A percentile compares a stretch with the other conserved stretches of the same genome.
Conservation (phyloP, 75 land plant genomes). For the Picea glauca region DNA sequence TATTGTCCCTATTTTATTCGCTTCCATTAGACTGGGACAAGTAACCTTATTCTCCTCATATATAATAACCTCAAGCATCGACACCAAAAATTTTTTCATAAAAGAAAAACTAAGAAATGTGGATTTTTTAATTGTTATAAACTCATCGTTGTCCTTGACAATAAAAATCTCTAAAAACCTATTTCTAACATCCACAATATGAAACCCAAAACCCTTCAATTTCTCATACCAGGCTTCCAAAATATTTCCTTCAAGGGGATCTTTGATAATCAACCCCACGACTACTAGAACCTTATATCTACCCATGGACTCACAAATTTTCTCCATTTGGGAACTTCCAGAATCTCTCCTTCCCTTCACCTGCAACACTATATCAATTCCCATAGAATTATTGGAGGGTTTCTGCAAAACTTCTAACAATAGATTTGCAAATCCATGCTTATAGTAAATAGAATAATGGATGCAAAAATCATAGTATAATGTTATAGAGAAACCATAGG, state of each 20-base stretch:
- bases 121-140: slow-evolving; percentile 72
- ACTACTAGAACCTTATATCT: slow-evolving; percentile 16
- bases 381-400: slow-evolving; percentile 55
- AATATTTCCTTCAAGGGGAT: slow-evolving; percentile 71
- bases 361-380: slow-evolving; percentile 72
- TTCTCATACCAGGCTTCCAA: slow-evolving; percentile 73
- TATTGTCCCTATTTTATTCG: slow-evolving; percentile 71
- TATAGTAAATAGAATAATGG: too few species aligned
- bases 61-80: slow-evolving; percentile 82
- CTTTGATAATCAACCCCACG: slow-evolving; percentile 60
- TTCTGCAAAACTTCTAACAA: slow-evolving; percentile 66
- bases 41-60: slow-evolving; percentile 90
- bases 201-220: slow-evolving; percentile 31
- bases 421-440: too few species aligned
- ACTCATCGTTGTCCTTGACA: slow-evolving; percentile 73
- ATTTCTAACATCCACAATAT: slow-evolving; percentile 57
- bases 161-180: slow-evolving; percentile 89
- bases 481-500: too few species aligned
- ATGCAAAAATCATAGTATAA: too few species aligned
- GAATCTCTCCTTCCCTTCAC: slow-evolving; percentile 74
- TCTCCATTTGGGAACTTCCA: slow-evolving; percentile 61
- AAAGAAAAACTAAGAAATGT: slow-evolving; percentile 60
- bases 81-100: slow-evolving; percentile 78
- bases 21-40: slow-evolving; percentile 83
- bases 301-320: slow-evolving; percentile 43